Percentiles rank a stretch among this genome's conserved stretches.
Conservation (phyloP, 140 eudicot species). For the Ambrosia hybrid region DNA sequence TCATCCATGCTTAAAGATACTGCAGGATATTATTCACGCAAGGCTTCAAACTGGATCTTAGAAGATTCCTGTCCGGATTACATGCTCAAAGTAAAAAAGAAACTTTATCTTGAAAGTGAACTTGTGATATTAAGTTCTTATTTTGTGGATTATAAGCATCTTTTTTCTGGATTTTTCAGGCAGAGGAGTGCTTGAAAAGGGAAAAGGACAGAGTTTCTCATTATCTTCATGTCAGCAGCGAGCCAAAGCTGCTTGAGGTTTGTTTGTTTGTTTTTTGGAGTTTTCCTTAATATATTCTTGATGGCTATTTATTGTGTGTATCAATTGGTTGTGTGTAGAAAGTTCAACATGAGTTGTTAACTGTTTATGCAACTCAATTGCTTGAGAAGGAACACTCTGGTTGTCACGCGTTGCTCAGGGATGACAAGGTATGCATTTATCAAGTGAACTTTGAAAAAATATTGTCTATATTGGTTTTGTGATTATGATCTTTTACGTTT, state of each 20-base stretch:
- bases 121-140: background rate
- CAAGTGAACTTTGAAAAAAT: background rate
- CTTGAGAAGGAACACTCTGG: slow-evolving; percentile 97
- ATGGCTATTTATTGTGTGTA: background rate
- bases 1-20: slow-evolving; percentile 73
- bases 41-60: slow-evolving; percentile 94
- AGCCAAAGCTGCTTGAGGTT: slow-evolving; percentile 93
- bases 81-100: slow-evolving; percentile 59
- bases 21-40: slow-evolving; percentile 83
- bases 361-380: slow-evolving; percentile 80
- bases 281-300: background rate
- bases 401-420: slow-evolving; percentile 90
- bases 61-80: slow-evolving; percentile 97
- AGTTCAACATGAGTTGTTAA: slow-evolving; percentile 49
- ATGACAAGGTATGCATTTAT: slow-evolving; percentile 69
- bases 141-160: background rate
- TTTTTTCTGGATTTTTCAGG: slow-evolving; percentile 42
- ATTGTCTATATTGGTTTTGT: slow-evolving; percentile 2
- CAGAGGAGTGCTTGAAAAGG: slow-evolving; percentile 90
- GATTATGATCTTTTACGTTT: background rate
- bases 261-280: slow-evolving; percentile 15
- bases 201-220: slow-evolving; percentile 91
- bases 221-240: slow-evolving; percentile 87
- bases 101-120: slow-evolving; percentile 4
- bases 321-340: slow-evolving; percentile 14